These are phyloP conservation scores for Kwoniella europaea DNA, from an alignment of 768 basidiomycete species.

Conservation along the genomic window DNA sequence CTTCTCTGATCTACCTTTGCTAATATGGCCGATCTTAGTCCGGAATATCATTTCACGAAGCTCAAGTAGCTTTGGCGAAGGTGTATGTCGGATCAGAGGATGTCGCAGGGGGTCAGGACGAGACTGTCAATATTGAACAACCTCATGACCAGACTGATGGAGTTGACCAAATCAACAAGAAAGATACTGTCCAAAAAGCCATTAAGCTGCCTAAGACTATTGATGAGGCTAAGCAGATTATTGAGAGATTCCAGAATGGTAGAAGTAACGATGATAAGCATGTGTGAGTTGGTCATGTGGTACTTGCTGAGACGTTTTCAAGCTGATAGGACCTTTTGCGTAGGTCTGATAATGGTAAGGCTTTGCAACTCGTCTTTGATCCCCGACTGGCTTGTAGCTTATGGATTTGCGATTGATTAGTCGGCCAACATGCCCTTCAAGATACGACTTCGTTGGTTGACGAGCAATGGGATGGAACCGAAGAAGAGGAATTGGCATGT, in stretches of 20 bases:
- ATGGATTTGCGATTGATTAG: too few relatives aligned
- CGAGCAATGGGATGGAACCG: constrained; percentile 82
- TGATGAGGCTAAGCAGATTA: constrained; percentile 71
- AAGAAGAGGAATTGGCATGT: constrained; percentile 80
- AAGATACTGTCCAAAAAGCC: constrained; percentile 64
- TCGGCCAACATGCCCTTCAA: constrained; percentile 77
- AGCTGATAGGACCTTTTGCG: too few relatives aligned
- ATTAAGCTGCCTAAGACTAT: constrained; percentile 71
- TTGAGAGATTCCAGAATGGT: constrained; percentile 73
- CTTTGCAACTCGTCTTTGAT: too few relatives aligned
- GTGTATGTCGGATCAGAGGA: constrained; percentile 55
- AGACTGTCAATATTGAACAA: constrained; percentile 67
- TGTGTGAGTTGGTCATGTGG: too few relatives aligned
- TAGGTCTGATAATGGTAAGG: constrained; percentile 51
- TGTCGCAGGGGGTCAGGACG: constrained; percentile 61
- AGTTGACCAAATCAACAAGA: constrained; percentile 65
- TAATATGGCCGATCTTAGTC: constrained; percentile 54
- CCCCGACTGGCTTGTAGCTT: too few relatives aligned
- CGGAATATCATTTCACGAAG: constrained; percentile 80
- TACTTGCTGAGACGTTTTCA: too few relatives aligned
- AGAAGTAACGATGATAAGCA: constrained; percentile 60
- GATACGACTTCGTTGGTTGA: constrained; percentile 69
- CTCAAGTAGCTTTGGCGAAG: constrained; percentile 74
- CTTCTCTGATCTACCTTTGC: neutral
- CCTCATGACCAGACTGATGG: constrained; percentile 61